Evolutionary conservation across 1,284 basidiomycete species (phyloP).

Genomic region (Phellopilus nigrolimitatus): DNA sequence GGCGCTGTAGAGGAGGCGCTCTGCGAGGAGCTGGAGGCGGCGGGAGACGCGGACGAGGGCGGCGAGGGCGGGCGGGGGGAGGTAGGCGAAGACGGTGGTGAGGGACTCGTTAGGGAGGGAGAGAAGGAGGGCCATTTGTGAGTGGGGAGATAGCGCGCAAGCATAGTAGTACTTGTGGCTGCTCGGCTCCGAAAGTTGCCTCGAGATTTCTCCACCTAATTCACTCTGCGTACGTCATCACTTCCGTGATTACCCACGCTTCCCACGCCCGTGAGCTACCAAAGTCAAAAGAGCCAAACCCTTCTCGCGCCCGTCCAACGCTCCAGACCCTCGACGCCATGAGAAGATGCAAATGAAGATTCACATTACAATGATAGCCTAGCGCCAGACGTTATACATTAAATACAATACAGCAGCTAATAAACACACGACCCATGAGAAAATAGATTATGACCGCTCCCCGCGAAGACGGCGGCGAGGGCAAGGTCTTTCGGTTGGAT

Average conservation of each 20-base stretch:
- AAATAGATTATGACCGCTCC: constrained; percentile 30
- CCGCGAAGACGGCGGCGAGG: constrained; percentile 57
- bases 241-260: not conserved
- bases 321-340: no score
- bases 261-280: not conserved
- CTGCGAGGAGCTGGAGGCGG: constrained; percentile 50
- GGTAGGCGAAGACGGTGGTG: constrained; percentile 41
- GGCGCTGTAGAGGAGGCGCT: constrained; percentile 52
- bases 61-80: constrained; percentile 38
- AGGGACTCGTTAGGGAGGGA: constrained; percentile 57
- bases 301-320: no score
- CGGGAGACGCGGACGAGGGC: constrained; percentile 41
- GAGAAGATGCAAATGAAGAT: not conserved
- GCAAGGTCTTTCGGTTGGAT: constrained; percentile 73
- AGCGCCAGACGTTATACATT: constrained; percentile 5
- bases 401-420: constrained; percentile 3
- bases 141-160: not conserved
- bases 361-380: not conserved
- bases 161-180: no score
- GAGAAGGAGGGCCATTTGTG: no score
- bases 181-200: constrained; percentile 15
- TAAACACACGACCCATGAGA: not conserved
- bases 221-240: not conserved
- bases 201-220: constrained; percentile 20
- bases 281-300: constrained; percentile 7